Evolutionary conservation across 768 basidiomycete species (phyloP), one percentile per base, ranked within the genome.

Genomic region (Daedaleopsis nitida): DNA sequence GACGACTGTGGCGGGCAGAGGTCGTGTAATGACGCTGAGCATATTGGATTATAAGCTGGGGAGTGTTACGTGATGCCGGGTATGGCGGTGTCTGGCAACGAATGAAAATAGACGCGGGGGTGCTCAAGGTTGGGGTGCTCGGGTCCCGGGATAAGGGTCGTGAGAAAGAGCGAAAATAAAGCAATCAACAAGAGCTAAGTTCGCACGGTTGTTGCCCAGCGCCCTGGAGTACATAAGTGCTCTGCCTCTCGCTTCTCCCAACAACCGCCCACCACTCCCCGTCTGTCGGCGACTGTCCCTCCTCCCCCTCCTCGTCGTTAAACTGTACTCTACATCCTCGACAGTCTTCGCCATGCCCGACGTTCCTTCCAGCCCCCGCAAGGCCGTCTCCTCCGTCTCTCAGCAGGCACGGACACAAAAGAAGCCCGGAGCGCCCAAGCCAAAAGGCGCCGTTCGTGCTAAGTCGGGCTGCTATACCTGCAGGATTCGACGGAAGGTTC

Each of bases 381-480:
- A 71, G 63, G 66, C 70, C 59, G 65, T 72, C 57, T 69, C 70
- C 62, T 48, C 74, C 79, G 58, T 65, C 63, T 68, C 70, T 50
- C 61, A 65, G 52, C 65, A 65, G 64, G 68, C 65, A 58, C 66
- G 68, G 48, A 57, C 63, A 54, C 72, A 68, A 68, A 78, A 76
- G 72, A 76, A 78, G 65, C 64, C 76, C 73, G 83, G 83, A 68
- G 78, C 83, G 72, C 81, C 86, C 64, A 92, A 92, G 73, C 81
- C 85, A 63, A 93, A 92, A 80, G 91, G 88, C 72, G 87, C 89
- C 57, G 84, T 88, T 32, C 87, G 91, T 71, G 91, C 91, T 57
- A 93, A 93, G 82, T 89, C 89, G 55, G 91, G 92, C 65, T 94
- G 92, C 73, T 93, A 92, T 77, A 93, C 91, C 58, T 93, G 91